A percentile compares a stretch with the other conserved stretches of the same genome.
Conservation (phyloP, 345 rosid species). For the Gossypioides kirkii region DNA sequence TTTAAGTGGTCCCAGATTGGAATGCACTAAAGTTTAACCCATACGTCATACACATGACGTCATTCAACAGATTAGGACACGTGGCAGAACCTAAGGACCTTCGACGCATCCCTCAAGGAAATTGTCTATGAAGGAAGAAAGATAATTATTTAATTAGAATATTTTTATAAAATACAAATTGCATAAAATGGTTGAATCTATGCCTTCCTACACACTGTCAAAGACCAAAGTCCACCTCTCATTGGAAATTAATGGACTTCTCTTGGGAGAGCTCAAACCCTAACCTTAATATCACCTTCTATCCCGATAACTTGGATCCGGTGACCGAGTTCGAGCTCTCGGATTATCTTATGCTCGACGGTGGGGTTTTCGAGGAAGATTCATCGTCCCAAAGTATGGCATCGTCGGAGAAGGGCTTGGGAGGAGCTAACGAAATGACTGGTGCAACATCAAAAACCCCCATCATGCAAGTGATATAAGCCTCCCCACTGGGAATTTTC, state of each 20-base stretch:
- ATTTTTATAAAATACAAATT: neutral
- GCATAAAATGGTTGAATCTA: constrained; percentile 1
- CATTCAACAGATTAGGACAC: neutral
- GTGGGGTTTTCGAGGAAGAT: neutral
- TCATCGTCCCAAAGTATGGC: constrained; percentile 1
- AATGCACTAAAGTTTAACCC: neutral
- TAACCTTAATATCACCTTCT: constrained; percentile 2
- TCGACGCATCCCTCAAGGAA: constrained; percentile 1
- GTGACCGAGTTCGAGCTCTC: neutral
- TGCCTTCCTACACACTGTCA: neutral
- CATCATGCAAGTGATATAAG: constrained; percentile 9
- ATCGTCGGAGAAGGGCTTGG: neutral
- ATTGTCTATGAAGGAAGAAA: neutral
- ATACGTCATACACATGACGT: neutral
- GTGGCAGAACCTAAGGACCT: neutral
- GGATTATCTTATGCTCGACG: constrained; percentile 1
- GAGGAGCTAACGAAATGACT: neutral
- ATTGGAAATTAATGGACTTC: neutral
- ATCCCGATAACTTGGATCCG: neutral
- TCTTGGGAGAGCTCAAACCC: constrained; percentile 3
- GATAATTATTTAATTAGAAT: neutral
- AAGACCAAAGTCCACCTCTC: neutral
- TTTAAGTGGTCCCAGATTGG: neutral
- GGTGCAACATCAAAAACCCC: constrained; percentile 3
- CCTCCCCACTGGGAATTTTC: neutral